Evolutionary conservation across 495 filamentous ascomycete species (phyloP).

Genomic region (Geoglossum glabrum): DNA sequence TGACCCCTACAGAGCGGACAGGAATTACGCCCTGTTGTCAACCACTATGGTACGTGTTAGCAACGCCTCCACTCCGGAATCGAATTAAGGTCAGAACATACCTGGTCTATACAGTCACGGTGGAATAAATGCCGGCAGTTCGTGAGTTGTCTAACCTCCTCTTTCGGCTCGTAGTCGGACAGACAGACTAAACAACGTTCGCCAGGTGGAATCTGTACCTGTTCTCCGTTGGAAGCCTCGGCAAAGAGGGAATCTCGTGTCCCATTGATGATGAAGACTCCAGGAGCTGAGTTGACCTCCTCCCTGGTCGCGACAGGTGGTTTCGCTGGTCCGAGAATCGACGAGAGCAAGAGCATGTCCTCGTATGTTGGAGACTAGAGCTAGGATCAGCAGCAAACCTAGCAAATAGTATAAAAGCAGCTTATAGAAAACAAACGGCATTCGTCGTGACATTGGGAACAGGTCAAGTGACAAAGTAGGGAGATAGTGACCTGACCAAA

Average conservation of each 20-base stretch:
- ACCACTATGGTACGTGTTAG: constrained; percentile 31
- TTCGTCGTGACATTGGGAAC: neutral
- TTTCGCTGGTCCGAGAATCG: constrained; percentile 52
- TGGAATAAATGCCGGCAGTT: constrained; percentile 58
- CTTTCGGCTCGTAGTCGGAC: constrained; percentile 45
- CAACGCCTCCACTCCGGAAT: neutral
- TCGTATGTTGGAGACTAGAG: constrained; percentile 52
- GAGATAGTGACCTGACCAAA: neutral
- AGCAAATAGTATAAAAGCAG: neutral
- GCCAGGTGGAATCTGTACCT: constrained; percentile 29
- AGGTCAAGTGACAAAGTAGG: neutral
- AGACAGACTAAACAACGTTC: constrained; percentile 55
- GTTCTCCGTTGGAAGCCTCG: constrained; percentile 27
- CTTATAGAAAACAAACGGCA: neutral
- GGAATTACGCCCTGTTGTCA: constrained; percentile 61
- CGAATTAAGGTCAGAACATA: constrained; percentile 17
- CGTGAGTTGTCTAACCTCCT: constrained; percentile 39
- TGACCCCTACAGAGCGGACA: constrained; percentile 55
- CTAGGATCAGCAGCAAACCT: neutral
- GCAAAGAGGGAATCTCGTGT: constrained; percentile 29
- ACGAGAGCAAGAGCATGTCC: constrained; percentile 57
- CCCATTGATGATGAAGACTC: constrained; percentile 31
- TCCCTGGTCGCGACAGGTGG: constrained; percentile 49
- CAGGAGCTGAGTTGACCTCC: constrained; percentile 45
- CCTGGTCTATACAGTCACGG: constrained; percentile 58